These are phyloP conservation scores for Penicillium brasilianum DNA, from an alignment of 2,329 filamentous ascomycete species.

Conservation along the genomic window DNA sequence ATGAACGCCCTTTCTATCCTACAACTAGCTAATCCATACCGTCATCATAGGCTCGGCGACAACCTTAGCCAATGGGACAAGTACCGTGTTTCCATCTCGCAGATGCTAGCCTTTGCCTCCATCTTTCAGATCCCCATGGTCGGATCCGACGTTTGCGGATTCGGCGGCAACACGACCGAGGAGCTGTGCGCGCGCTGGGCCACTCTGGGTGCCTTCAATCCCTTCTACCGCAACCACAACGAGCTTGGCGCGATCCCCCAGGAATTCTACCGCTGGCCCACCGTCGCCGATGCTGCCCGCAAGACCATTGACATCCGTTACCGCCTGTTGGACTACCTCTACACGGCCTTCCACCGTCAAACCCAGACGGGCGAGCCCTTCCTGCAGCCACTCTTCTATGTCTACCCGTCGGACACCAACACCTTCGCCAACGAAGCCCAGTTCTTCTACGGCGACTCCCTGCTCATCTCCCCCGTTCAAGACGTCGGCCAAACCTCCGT, in stretches of 20 bases:
- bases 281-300: slow-evolving; percentile 66
- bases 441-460: slow-evolving; percentile 63
- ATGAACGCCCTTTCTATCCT: slow-evolving; percentile 34
- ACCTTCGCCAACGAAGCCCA: slow-evolving; percentile 60
- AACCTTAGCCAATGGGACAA: slow-evolving; percentile 64
- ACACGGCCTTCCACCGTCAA: slow-evolving; percentile 71
- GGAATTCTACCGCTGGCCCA: slow-evolving; percentile 74
- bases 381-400: slow-evolving; percentile 73
- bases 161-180: slow-evolving; percentile 68
- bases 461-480: slow-evolving; percentile 63
- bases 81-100: slow-evolving; percentile 63
- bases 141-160: slow-evolving; percentile 79
- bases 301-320: slow-evolving; percentile 76
- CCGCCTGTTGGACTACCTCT: slow-evolving; percentile 77
- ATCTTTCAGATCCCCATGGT: slow-evolving; percentile 72
- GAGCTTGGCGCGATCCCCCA: slow-evolving; percentile 60
- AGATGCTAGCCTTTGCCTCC: slow-evolving; percentile 65
- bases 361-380: slow-evolving; percentile 66
- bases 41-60: slow-evolving; percentile 59
- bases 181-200: slow-evolving; percentile 78
- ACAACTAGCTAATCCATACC: slow-evolving; percentile 18
- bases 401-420: slow-evolving; percentile 65
- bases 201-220: slow-evolving; percentile 71
- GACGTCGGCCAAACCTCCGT: slow-evolving; percentile 59
- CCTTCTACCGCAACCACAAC: slow-evolving; percentile 79